Conservation (phyloP, 441 rosid genomes). For the Eutrema salsugineum region DNA sequence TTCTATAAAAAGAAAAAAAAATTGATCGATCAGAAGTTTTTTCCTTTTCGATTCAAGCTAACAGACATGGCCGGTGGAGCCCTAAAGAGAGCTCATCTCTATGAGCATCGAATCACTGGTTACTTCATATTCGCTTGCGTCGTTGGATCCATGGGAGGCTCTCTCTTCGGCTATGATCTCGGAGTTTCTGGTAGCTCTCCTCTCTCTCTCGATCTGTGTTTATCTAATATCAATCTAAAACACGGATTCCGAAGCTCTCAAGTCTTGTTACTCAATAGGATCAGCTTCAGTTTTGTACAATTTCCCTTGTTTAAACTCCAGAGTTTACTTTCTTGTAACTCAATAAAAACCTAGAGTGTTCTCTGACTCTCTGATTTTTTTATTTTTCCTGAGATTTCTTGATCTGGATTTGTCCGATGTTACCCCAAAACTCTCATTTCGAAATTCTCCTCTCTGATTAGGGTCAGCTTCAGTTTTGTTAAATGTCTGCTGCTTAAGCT, state of each 20-base stretch:
- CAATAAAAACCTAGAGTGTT: background rate
- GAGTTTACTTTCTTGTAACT: background rate
- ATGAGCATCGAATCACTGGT: conserved; percentile 56
- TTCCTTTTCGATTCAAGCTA: background rate
- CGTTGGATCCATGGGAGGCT: conserved; percentile 69
- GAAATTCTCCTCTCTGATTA: background rate
- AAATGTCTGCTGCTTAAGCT: background rate
- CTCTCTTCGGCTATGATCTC: conserved; percentile 83
- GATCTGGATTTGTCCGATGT: background rate
- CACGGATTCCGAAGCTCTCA: background rate
- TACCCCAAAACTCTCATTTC: background rate
- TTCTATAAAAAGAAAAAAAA: too few species aligned
- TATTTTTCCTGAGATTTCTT: background rate
- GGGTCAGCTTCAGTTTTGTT: background rate
- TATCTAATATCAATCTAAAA: background rate
- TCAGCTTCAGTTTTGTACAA: background rate
- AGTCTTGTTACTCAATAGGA: background rate
- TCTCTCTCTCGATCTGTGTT: background rate
- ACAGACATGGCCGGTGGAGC: conserved; percentile 67
- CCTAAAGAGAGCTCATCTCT: conserved; percentile 73
- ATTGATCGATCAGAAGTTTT: background rate
- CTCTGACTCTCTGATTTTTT: background rate
- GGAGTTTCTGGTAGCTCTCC: conserved; percentile 70
- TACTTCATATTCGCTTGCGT: conserved; percentile 64
- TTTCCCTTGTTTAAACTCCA: background rate